Evolutionary conservation across 805 yeast species (phyloP), one percentile per base, ranked within the genome.

Genomic region (Scheffersomyces coipomensis): DNA sequence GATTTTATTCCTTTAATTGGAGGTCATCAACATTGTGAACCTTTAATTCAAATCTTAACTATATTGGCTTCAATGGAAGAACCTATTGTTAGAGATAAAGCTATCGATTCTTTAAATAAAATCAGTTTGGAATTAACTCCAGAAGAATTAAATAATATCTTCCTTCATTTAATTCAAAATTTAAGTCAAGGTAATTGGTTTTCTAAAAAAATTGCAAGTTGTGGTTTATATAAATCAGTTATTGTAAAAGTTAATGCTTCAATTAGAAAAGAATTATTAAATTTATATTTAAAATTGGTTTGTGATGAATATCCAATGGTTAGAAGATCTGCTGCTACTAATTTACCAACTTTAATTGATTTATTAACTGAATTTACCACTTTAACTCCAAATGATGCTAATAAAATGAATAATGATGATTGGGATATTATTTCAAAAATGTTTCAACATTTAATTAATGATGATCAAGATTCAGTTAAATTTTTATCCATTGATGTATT

Each of bases 231-330:
- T 65, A 81, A 86, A 48, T 71, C 85, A 21, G 83, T 85, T 23
- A 69, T 85, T 31, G 66, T 71, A 29, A 74, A 81, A 49, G 85
- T 84, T 8, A 74, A 77, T 45, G 68, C 77, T 13, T 59, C 64
- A 2, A 61, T 71, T 30, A 73, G 91, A 59, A 74, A 73, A 31
- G 82, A 80, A 35, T 69, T 93, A 43, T 72, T 89, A 46, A 72
- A 75, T 29, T 64, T 83, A 32, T 91, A 83, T 62, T 71, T 78
- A 43, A 85, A 81, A 49, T 71, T 93, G 49, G 78, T 86, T 35
- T 78, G 76, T 47, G 98, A 93, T 62, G 99, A 93, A 43, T 87
- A 96, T 15, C 99, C 99, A 45, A 89, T 93, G 97, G 98, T 93
- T 16, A 82, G 96, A 64, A 83, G 97, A 58, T 85, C 96, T 8